Evolutionary conservation across 164 flowering plant species (phyloP), one percentile per base, ranked within the genome.

Genomic region (Umbilicus rupestris): DNA sequence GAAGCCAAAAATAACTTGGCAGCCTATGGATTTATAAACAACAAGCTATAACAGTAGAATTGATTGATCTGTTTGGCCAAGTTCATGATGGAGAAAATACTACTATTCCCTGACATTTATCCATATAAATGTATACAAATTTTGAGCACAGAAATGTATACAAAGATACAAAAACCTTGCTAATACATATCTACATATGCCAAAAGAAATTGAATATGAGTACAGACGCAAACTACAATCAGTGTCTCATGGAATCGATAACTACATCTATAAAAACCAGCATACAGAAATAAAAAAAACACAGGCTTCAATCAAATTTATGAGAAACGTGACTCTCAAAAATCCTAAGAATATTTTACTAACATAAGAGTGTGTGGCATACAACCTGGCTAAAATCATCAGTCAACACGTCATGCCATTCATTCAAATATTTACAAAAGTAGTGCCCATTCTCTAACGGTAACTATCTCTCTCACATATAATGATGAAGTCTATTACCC

Each of bases 41-140:
- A 3, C 50, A 46, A 46, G 50, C 22, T 17, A 16, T 16, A 14
- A 46, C n/a, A 46, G 50, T 42, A 42, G 12, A 42, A 42, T 8
- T 45, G 47, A 45, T 45, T 45, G 47, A 45, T 2, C 4, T 45
- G 47, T 45, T 45, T 15, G 16, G 5, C 52, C 1, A 47, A 0
- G 24, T 47, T n/a, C 24, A n/a, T 47, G 52, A 47, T 47, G 52
- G 14, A 45, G 47, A 47, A 47, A 47, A 47, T n/a, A 47, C 52
- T 19, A 47, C 7, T 0, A n/a, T 47, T 22, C 24, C 52, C n/a
- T n/a, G 24, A 14, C 24, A 1, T 47, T n/a, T n/a, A n/a, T n/a
- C 1, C 52, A n/a, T 47, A 11, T 10, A n/a, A 47, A 7, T 50
- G 28, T 28, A 9, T 7, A 20, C 14, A 50, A 24, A 22, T 1